Evolutionary conservation across 2,329 filamentous ascomycete genomes (phyloP).

Genomic region (Aspergillus arachidicola): DNA sequence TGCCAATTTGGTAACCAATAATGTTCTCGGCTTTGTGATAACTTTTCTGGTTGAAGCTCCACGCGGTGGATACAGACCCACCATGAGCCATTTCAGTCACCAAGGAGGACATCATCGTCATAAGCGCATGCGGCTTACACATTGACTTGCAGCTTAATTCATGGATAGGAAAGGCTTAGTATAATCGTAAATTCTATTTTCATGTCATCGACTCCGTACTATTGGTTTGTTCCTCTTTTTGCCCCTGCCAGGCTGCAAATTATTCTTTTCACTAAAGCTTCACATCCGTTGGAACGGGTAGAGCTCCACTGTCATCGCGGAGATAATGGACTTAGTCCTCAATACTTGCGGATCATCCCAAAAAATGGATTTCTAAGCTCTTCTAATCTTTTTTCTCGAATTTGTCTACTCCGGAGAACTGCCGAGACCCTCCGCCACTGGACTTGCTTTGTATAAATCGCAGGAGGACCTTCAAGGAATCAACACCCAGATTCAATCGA

Average conservation of each 20-base stretch:
- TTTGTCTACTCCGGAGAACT: not conserved
- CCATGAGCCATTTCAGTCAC: not conserved
- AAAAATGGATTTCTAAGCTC: constrained; percentile 6
- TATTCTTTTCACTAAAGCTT: not conserved
- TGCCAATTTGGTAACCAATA: not conserved
- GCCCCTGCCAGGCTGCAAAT: not conserved
- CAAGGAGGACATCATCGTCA: not conserved
- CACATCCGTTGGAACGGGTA: not conserved
- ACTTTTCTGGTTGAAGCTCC: not conserved
- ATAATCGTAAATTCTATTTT: not conserved
- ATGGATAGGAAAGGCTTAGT: not conserved
- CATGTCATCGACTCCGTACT: not conserved
- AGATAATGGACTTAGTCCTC: constrained; percentile 6
- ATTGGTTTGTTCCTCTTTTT: not conserved
- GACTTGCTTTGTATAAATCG: constrained; percentile 6
- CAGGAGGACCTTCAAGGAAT: constrained; percentile 14
- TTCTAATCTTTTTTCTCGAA: not conserved
- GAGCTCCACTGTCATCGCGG: constrained; percentile 8
- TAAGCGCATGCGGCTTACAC: not conserved
- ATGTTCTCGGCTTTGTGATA: not conserved
- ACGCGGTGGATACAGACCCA: not conserved
- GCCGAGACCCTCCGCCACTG: not conserved
- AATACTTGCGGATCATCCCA: not conserved
- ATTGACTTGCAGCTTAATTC: not conserved
- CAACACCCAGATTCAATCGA: not conserved